A percentile compares a stretch with the other conserved stretches of the same genome.
These are phyloP conservation scores for Amphibolis antarctica DNA, from an alignment of 106 monocot species.

Conservation along the genomic window DNA sequence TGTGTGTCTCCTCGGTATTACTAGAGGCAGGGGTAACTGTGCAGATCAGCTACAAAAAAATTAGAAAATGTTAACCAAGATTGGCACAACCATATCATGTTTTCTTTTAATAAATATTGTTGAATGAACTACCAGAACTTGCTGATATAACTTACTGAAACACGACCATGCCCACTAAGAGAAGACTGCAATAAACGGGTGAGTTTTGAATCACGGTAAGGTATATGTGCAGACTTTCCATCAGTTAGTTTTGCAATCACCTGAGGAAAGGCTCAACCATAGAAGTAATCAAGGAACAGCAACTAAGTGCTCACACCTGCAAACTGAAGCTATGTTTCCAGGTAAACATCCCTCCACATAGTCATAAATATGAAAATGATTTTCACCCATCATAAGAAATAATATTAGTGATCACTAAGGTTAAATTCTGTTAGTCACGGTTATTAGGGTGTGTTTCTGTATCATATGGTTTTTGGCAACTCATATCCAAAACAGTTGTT, in stretches of 20 bases:
- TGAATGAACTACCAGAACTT: background rate
- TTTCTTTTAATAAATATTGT: background rate
- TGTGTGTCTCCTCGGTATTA: slow-evolving; percentile 96
- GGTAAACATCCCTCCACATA: too few relatives aligned
- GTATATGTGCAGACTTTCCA: slow-evolving; percentile 77
- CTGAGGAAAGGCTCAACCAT: slow-evolving; percentile 16
- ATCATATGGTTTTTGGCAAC: too few relatives aligned
- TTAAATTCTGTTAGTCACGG: too few relatives aligned
- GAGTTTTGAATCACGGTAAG: slow-evolving; percentile 96
- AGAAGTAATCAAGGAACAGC: background rate
- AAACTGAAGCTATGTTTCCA: background rate
- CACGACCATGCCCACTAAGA: slow-evolving; percentile 92
- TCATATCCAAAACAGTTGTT: too few relatives aligned
- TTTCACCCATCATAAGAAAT: too few relatives aligned
- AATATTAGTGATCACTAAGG: background rate
- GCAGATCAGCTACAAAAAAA: slow-evolving; percentile 69
- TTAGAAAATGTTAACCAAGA: background rate
- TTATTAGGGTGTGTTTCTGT: too few relatives aligned
- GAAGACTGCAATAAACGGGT: slow-evolving; percentile 92
- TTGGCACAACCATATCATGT: background rate
- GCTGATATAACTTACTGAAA: slow-evolving; percentile 55
- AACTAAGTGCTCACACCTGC: background rate
- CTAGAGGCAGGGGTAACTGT: slow-evolving; percentile 96
- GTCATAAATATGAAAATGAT: too few relatives aligned
- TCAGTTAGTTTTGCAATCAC: slow-evolving; percentile 94